Percentiles rank a stretch among this genome's conserved stretches.
Evolutionary conservation across 768 basidiomycete species (phyloP).

Genomic region (Boletus eberwhitei): DNA sequence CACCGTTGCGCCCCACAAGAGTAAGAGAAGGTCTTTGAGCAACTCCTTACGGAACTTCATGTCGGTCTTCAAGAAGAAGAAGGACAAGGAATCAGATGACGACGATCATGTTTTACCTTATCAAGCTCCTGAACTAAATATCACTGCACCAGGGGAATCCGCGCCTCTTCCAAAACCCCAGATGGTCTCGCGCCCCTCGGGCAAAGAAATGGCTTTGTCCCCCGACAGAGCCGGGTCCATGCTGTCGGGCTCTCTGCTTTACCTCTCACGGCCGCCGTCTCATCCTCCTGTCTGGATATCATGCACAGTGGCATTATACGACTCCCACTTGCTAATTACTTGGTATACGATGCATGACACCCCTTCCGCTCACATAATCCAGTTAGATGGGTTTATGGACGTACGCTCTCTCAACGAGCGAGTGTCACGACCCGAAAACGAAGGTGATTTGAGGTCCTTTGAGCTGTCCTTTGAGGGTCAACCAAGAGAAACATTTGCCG

Average conservation of each 20-base stretch:
- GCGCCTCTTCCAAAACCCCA: background rate
- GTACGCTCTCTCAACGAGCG: constrained; percentile 60
- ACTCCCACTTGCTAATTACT: constrained; percentile 45
- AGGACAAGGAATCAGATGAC: constrained; percentile 28
- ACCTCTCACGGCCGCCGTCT: constrained; percentile 39
- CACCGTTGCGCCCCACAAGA: constrained; percentile 30
- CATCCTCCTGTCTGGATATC: constrained; percentile 47
- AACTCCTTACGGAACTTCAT: constrained; percentile 63
- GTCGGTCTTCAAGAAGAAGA: constrained; percentile 55
- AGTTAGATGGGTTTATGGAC: constrained; percentile 53
- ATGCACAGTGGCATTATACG: constrained; percentile 39
- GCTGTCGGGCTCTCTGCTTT: constrained; percentile 37
- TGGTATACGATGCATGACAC: constrained; percentile 42
- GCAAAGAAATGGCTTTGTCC: background rate
- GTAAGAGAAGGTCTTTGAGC: constrained; percentile 51
- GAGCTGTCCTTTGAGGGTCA: constrained; percentile 59
- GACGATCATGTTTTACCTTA: constrained; percentile 12
- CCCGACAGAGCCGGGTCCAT: background rate
- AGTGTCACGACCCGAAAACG: constrained; percentile 39
- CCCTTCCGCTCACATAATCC: constrained; percentile 44
- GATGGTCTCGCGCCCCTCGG: background rate
- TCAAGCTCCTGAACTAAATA: constrained; percentile 7
- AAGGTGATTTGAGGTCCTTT: constrained; percentile 52
- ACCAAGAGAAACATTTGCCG: constrained; percentile 58
- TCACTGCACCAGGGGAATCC: background rate